Percentiles rank a stretch among this genome's conserved stretches.
phyloP scores from a whole-genome alignment of 768 basidiomycete species.

The Serendipita sp. region DNA sequence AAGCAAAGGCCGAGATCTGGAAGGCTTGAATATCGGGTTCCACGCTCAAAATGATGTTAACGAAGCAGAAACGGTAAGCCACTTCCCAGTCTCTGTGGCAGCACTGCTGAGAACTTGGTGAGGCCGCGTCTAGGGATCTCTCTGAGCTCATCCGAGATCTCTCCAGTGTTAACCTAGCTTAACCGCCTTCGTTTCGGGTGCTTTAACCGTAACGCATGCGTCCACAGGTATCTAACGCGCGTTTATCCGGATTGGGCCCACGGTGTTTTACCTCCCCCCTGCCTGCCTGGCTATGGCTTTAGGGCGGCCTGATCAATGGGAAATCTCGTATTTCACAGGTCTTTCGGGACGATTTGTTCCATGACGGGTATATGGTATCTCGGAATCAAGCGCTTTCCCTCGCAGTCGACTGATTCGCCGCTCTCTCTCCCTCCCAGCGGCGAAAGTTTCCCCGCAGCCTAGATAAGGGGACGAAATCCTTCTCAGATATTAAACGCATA shows the following conservation, averaged over 20 bases:
- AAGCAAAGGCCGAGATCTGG: not conserved
- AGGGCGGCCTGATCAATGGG: too few relatives aligned
- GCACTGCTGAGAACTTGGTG: not conserved
- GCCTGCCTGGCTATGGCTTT: not conserved
- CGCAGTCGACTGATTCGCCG: not conserved
- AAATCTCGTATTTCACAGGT: too few relatives aligned
- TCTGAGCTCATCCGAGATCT: not conserved
- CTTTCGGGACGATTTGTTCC: too few relatives aligned
- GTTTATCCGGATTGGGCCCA: not conserved
- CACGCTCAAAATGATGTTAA: too few relatives aligned
- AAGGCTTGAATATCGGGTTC: not conserved
- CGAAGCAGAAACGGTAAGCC: not conserved
- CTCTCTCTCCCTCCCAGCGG: not conserved
- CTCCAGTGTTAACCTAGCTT: not conserved
- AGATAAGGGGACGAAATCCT: not conserved
- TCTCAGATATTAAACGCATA: not conserved
- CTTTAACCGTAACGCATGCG: too few relatives aligned
- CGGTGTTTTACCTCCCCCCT: not conserved
- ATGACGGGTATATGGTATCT: not conserved
- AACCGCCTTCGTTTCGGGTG: not conserved
- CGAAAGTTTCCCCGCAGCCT: not conserved
- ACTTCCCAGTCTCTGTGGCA: not conserved
- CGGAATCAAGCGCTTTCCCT: not conserved
- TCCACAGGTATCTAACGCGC: not conserved
- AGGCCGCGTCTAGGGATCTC: not conserved